Evolutionary conservation across 139 green algal genomes (phyloP).

Genomic region (Nannochloris sp.): DNA sequence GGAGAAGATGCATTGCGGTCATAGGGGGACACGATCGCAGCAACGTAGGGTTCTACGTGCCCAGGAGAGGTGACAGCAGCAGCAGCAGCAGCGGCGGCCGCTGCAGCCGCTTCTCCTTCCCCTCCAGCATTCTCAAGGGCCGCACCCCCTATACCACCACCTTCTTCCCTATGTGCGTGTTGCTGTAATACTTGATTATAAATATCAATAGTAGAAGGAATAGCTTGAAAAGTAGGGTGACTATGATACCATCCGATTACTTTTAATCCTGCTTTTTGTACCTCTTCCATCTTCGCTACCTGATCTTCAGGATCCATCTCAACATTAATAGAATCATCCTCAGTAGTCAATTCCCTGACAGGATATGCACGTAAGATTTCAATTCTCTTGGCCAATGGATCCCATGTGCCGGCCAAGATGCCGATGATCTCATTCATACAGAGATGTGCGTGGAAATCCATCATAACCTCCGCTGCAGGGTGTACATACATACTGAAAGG

Average conservation of each 20-base stretch:
- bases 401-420: constrained; percentile 53
- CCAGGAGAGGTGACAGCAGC: neutral
- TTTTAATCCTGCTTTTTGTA: constrained; percentile 1
- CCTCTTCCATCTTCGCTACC: constrained; percentile 27
- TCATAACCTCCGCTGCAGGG: constrained; percentile 37
- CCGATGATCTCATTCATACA: constrained; percentile 59
- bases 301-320: constrained; percentile 66
- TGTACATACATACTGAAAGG: constrained; percentile 47
- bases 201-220: constrained; percentile 62
- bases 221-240: constrained; percentile 53
- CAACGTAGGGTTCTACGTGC: constrained; percentile 13
- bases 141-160: too few relatives aligned
- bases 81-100: neutral
- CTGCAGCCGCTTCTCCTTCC: neutral
- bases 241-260: constrained; percentile 71
- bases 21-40: constrained; percentile 70
- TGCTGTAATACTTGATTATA: constrained; percentile 54
- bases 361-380: constrained; percentile 28
- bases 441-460: constrained; percentile 76
- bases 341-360: constrained; percentile 37
- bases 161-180: constrained; percentile 17
- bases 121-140: too few relatives aligned
- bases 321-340: constrained; percentile 48
- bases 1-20: neutral
- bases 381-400: constrained; percentile 22